Evolutionary conservation across 306 rosid genomes (phyloP), one percentile per base, ranked within the genome.

Genomic region (Astragalus glycyphyllos): DNA sequence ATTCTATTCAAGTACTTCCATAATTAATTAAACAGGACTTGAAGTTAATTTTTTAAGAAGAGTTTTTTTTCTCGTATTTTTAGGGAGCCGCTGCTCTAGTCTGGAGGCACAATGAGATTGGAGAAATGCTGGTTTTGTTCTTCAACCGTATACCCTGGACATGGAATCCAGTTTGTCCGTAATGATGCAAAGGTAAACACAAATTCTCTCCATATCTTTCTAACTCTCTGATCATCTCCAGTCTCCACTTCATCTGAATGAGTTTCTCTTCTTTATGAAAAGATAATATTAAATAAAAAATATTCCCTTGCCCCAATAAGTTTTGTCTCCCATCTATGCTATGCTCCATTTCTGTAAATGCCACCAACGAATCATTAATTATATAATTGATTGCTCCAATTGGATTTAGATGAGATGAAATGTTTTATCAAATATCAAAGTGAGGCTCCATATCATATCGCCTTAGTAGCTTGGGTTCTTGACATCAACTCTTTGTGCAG

Each of bases 61-160:
- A 26, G 31, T 26, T 26, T 26, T 3, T 4, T 26, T 26, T 26
- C 31, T 20, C 1, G 3, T 14, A 7, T 47, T 63, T 57, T 4
- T 13, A n/a, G 49, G 62, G 29, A 42, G 20, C 66, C 64, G 64
- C 29, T 51, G 44, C 44, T 56, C 11, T 84, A 73, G 53, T 8
- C 29, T 77, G 32, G 53, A 46, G 56, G 57, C 77, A 68, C 68
- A 42, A 92, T 92, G 96, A 92, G 97, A 80, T 84, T 92, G 81
- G 97, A 92, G 87, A 92, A 90, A 65, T 92, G 97, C 76, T 92
- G 96, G 91, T 92, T 92, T 73, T 92, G 96, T 80, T 93, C 98
- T 56, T 93, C 92, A 8, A 90, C 97, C 0, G 8, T 93, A 55
- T 88, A 93, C 79, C 96, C 98, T 34, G 98, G 98, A 47, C 98